Percentiles rank a stretch among this genome's conserved stretches.
Evolutionary conservation across 202 grass and related monocot genomes (phyloP).

Genomic region (Tripidium arundinaceum): DNA sequence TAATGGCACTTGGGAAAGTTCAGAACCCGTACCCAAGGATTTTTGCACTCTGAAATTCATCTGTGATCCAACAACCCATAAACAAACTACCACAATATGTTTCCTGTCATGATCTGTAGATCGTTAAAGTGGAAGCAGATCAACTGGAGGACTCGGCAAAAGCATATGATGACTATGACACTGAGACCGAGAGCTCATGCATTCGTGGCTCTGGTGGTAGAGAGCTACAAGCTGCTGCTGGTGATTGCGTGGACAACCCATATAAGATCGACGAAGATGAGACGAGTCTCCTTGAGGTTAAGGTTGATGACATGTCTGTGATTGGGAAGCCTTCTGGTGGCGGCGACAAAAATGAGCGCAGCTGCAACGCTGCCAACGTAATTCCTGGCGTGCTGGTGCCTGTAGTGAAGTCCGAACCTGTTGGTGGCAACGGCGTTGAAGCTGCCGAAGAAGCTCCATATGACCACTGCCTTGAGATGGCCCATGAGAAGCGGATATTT

Average conservation of each 20-base stretch:
- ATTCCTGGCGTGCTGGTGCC: background rate
- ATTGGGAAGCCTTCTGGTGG: background rate
- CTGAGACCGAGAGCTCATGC: background rate
- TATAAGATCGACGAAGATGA: conserved; percentile 5
- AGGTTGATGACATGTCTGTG: background rate
- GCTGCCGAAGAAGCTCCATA: background rate
- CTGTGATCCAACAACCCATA: background rate
- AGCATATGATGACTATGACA: background rate
- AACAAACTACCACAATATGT: conserved; percentile 11
- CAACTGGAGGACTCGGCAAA: background rate
- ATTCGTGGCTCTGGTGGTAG: background rate
- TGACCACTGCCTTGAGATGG: background rate
- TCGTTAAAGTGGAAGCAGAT: conserved; percentile 24
- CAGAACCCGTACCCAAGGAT: background rate
- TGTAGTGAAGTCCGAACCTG: background rate
- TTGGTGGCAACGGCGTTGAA: background rate
- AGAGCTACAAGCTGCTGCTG: background rate
- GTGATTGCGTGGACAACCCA: background rate
- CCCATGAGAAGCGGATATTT: background rate
- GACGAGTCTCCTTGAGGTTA: background rate
- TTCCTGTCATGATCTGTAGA: conserved; percentile 29
- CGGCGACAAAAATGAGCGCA: background rate
- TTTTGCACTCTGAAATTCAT: background rate
- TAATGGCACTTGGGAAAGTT: background rate
- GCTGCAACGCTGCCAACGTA: background rate